Evolutionary conservation across 176 grass and related monocot species (phyloP), one percentile per base, ranked within the genome.

Genomic region (Ananas comosus): DNA sequence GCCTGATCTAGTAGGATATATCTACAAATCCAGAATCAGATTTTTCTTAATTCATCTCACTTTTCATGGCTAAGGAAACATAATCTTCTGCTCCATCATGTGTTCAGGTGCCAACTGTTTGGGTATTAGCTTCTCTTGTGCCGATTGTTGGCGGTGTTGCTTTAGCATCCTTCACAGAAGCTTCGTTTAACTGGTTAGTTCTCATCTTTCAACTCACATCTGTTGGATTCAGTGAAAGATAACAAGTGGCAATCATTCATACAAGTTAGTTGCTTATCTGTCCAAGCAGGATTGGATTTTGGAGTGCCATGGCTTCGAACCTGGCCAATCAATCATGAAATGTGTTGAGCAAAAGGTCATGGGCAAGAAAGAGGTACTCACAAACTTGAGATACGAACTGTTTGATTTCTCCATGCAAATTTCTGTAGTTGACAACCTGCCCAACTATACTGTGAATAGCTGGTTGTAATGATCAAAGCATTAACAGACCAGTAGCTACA

Each of bases 241-340:
- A 42, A 42, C 33, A 42, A 42, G 33, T 42, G 33, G 33, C 33
- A 42, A 42, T 42, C 33, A 42, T 42, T 42, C 6, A 42, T 42
- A 42, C 33, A 42, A 42, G 33, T 42, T 42, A 42, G 33, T 42
- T 42, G 33, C 33, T 42, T 42, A n/a, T 59, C 7, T 59, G 18
- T 71, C 29, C 28, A 71, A 70, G 12, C 82, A 96, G 87, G 91
- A 69, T 74, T 21, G 91, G 91, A 48, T 96, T 96, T 82, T 96
- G 84, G 91, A 96, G 84, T 65, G 87, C 91, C 70, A 90, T 96
- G 87, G 91, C 91, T 5, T 96, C 91, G 6, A 96, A 90, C 70
- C 82, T 96, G 17, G 67, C 80, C 48, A 64, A 87, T 82, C 91
- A 96, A 67, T 85, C 91, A 13, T 86, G 91, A 68, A 96, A 96